These are phyloP conservation scores for Echinochloa phyllopogon DNA, from an alignment of 176 grass and related monocot species.

Conservation along the genomic window DNA sequence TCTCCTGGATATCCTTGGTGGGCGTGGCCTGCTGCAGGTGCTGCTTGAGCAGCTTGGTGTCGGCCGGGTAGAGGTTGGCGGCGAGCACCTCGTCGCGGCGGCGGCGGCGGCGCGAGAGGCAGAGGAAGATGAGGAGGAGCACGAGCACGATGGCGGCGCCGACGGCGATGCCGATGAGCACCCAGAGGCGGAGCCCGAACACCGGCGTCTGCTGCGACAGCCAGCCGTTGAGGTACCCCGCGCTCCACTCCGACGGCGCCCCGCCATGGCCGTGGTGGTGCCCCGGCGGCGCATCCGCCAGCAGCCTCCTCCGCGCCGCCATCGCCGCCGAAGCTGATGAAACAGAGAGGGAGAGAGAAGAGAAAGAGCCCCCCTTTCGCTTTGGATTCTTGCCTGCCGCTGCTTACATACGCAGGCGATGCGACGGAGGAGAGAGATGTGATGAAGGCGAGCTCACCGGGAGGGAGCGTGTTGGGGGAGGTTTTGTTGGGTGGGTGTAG, in stretches of 20 bases:
- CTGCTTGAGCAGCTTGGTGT: slow-evolving; percentile 76
- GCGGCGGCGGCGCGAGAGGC: slow-evolving; percentile 73
- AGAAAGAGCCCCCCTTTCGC: neutral
- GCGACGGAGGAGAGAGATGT: neutral
- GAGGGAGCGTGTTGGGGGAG: slow-evolving; percentile 18
- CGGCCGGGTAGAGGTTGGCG: slow-evolving; percentile 34
- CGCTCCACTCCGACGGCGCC: slow-evolving; percentile 63
- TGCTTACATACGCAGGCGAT: slow-evolving; percentile 39
- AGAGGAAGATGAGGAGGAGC: slow-evolving; percentile 64
- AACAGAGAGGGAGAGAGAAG: neutral
- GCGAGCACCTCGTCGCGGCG: slow-evolving; percentile 45
- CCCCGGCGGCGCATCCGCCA: slow-evolving; percentile 39
- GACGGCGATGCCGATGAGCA: slow-evolving; percentile 77
- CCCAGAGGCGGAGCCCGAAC: slow-evolving; percentile 89
- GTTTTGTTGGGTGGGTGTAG: neutral
- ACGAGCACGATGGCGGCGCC: slow-evolving; percentile 77
- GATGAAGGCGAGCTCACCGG: slow-evolving; percentile 1
- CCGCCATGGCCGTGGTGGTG: slow-evolving; percentile 20
- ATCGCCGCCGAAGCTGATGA: slow-evolving; percentile 38
- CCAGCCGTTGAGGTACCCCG: slow-evolving; percentile 75
- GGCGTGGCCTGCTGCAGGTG: slow-evolving; percentile 67
- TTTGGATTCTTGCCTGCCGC: slow-evolving; percentile 39
- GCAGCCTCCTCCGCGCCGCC: slow-evolving; percentile 44
- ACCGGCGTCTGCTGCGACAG: slow-evolving; percentile 81
- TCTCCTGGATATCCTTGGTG: slow-evolving; percentile 84